phyloP scores from a whole-genome alignment of 2,329 filamentous ascomycete species.

The Diaporthe sp. region DNA sequence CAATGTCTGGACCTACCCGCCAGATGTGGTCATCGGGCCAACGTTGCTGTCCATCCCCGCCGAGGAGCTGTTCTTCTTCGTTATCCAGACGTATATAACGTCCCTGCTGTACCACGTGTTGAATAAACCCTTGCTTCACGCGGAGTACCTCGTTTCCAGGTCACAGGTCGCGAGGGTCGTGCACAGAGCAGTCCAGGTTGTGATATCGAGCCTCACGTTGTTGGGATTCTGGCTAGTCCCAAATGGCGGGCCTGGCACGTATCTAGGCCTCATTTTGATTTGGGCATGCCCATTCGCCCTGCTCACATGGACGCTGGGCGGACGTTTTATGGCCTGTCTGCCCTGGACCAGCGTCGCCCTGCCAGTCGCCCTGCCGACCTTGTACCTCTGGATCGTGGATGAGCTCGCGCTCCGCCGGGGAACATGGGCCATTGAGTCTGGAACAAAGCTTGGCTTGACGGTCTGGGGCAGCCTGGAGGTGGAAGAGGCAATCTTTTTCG shows the following conservation, averaged over 20 bases:
- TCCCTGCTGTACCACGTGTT: conserved; percentile 75
- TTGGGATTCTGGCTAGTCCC: conserved; percentile 59
- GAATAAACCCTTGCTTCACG: conserved; percentile 72
- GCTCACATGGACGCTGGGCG: conserved; percentile 73
- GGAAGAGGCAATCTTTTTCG: conserved; percentile 82
- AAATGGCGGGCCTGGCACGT: conserved; percentile 67
- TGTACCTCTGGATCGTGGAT: conserved; percentile 81
- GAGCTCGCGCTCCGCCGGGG: conserved; percentile 75
- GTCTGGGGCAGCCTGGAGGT: conserved; percentile 77
- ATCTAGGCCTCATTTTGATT: conserved; percentile 76
- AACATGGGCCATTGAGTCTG: conserved; percentile 78
- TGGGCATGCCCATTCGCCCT: conserved; percentile 78
- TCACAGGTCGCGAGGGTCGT: conserved; percentile 13
- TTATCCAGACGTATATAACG: conserved; percentile 82
- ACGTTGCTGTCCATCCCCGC: conserved; percentile 74
- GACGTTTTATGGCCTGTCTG: conserved; percentile 72
- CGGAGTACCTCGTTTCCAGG: conserved; percentile 51
- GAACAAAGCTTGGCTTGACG: conserved; percentile 74
- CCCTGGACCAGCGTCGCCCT: conserved; percentile 68
- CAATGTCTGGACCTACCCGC: conserved; percentile 79
- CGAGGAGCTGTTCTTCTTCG: conserved; percentile 83
- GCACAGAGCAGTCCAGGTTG: conserved; percentile 55
- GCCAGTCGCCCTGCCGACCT: conserved; percentile 73
- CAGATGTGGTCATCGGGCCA: conserved; percentile 72
- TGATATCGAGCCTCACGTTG: conserved; percentile 58